Evolutionary conservation across 805 yeast genomes (phyloP), one percentile per base, ranked within the genome.

Genomic region (Candida koratica): DNA sequence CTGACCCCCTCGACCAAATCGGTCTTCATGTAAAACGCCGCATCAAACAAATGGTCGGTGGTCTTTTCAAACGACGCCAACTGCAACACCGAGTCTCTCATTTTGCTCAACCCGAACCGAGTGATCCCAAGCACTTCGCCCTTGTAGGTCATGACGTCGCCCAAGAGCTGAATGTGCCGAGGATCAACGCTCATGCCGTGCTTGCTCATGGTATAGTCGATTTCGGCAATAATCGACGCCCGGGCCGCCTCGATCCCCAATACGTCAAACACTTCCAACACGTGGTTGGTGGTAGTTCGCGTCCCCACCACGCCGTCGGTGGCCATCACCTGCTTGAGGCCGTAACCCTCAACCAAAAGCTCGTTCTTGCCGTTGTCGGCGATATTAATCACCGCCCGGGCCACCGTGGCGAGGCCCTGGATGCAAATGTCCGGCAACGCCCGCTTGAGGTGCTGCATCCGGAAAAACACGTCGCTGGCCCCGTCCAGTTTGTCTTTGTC

Each of bases 141-240:
- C 65, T 93, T 93, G 61, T 86, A 93, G 0, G 97, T 87, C 99
- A 93, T 93, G 33, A 93, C 97, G 61, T 93, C 99, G 46, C 98
- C 98, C 45, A 93, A 68, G 31, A 93, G 69, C 67, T 93, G 97
- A 58, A 94, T 89, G 61, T 93, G 99, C 71, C 99, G 95, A 43
- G 97, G 98, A 71, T 93, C 99, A 33, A 93, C 97, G 59, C 95
- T 86, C 98, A 93, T 93, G 64, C 99, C 99, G 70, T 93, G 98
- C 63, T 88, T 87, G 56, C 95, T 81, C 99, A 93, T 93, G 37
- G 98, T 93, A 56, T 88, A 88, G 56, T 85, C 95, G 60, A 93
- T 93, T 67, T 93, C 99, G 45, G 79, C 79, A 56, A 93, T 84
- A 57, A 93, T 93, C 49, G 95, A 82, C 0, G 87, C 67, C 58